Conservation (phyloP, 345 rosid species). For the Citrus maxima region DNA sequence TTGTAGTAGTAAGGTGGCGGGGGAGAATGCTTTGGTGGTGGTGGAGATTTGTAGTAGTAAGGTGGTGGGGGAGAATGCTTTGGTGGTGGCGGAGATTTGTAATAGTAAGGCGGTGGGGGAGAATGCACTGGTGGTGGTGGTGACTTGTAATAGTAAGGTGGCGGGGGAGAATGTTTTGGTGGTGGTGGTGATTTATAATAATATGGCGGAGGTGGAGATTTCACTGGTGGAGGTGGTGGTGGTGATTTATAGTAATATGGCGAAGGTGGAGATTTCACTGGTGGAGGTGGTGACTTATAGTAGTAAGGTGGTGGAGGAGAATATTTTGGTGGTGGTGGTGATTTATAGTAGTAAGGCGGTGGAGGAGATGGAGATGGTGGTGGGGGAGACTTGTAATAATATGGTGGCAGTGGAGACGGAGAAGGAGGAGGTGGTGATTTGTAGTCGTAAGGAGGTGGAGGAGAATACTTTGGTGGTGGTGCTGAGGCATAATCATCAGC, state of each 20-base stretch:
- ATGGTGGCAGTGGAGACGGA: background rate
- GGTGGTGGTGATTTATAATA: no score
- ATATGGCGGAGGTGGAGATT: no score
- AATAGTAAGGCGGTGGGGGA: no score
- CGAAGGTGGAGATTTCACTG: background rate
- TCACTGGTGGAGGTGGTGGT: no score
- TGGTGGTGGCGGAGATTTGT: background rate
- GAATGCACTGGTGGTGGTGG: no score
- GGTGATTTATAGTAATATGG: background rate
- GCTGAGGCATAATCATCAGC: background rate
- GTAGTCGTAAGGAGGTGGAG: background rate
- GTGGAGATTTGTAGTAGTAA: conserved; percentile 4
- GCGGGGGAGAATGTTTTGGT: background rate
- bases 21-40: background rate
- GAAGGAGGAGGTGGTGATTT: background rate
- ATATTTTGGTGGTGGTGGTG: background rate
- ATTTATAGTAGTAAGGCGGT: background rate
- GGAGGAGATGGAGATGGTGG: background rate
- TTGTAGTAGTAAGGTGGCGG: background rate
- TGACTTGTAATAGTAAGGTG: no score
- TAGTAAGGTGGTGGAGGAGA: background rate
- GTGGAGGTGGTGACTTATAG: background rate
- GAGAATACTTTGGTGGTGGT: background rate
- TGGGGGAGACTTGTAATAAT: background rate
- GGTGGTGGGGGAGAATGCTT: background rate